phyloP scores from a whole-genome alignment of 2,329 filamentous ascomycete species.

The Hymenoscyphus repandus region DNA sequence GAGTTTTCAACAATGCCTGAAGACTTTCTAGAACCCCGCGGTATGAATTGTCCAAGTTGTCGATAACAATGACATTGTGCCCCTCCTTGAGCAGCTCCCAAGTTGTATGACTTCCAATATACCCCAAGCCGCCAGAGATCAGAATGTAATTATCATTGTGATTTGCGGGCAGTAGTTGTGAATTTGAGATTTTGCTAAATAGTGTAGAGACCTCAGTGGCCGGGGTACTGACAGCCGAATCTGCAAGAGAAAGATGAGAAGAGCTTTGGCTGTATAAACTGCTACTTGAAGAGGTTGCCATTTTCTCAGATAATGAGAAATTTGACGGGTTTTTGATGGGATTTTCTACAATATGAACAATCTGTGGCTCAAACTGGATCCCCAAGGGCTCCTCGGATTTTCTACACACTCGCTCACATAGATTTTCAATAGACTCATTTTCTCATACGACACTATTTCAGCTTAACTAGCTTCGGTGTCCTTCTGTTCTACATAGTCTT shows the following conservation, averaged over 20 bases:
- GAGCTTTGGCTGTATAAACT: not conserved
- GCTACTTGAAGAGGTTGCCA: not conserved
- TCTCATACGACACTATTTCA: too few species aligned
- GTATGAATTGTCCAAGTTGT: constrained; percentile 34
- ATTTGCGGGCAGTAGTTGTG: not conserved
- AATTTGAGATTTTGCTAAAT: not conserved
- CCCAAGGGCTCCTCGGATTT: too few species aligned
- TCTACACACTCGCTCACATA: too few species aligned
- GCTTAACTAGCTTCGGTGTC: too few species aligned
- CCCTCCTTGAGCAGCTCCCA: constrained; percentile 43
- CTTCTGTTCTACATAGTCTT: too few species aligned
- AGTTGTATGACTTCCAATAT: constrained; percentile 45
- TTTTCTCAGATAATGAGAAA: not conserved
- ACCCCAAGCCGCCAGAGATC: constrained; percentile 37
- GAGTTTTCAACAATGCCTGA: constrained; percentile 16
- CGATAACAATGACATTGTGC: constrained; percentile 39
- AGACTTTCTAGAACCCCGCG: constrained; percentile 20
- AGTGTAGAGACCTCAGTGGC: not conserved
- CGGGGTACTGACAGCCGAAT: not conserved
- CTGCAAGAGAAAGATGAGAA: not conserved
- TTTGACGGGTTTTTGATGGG: not conserved
- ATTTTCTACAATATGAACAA: not conserved
- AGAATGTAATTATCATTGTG: not conserved
- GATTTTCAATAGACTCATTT: too few species aligned
- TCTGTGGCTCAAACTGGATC: too few species aligned